Evolutionary conservation across 257 asterid genomes (phyloP), one percentile per base, ranked within the genome.

Genomic region (Gardenia jasminoides): DNA sequence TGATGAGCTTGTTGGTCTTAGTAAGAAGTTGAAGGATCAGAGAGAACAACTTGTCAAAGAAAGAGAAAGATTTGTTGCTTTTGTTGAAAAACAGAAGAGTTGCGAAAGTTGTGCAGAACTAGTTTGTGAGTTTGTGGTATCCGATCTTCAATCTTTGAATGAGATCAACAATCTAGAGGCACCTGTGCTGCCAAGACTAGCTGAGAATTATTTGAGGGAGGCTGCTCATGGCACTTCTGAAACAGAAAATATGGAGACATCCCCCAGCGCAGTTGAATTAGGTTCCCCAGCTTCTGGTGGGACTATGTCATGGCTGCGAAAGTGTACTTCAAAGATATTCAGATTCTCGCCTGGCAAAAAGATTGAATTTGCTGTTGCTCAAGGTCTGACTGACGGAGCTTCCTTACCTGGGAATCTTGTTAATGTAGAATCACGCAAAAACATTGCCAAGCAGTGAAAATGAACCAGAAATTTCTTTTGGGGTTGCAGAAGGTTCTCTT

Each of bases 11-110:
- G 94, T 90, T 83, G 88, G 87, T 76, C 80, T 96, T 83, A 96
- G 98, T 77, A 82, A 75, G 89, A 96, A 91, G 89, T 83, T 93
- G 88, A 96, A 93, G 90, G 95, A 88, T 81, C 98, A 93, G 83
- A 89, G 99, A 80, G 97, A 90, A 83, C 88, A 82, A 46, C 88
- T 92, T 81, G 80, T 91, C 67, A 90, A 87, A 85, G 99, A 96
- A 89, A 92, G 97, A 84, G 97, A 90, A 39, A 92, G 93, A 20
- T 92, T 93, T 82, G 76, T 92, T 86, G 82, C 79, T 20, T 91
- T 93, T 80, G 90, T 88, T 73, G 97, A 96, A 81, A 91, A 90
- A 67, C 95, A 86, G 84, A 88, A 91, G 86, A 84, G 78, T 81
- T 96, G 99, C 85, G 81, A 72, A 72, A 67, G 80, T 6, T 96